phyloP scores from a whole-genome alignment of 192 early-diverging fungal genomes.

The Chytriomyces sp. region DNA sequence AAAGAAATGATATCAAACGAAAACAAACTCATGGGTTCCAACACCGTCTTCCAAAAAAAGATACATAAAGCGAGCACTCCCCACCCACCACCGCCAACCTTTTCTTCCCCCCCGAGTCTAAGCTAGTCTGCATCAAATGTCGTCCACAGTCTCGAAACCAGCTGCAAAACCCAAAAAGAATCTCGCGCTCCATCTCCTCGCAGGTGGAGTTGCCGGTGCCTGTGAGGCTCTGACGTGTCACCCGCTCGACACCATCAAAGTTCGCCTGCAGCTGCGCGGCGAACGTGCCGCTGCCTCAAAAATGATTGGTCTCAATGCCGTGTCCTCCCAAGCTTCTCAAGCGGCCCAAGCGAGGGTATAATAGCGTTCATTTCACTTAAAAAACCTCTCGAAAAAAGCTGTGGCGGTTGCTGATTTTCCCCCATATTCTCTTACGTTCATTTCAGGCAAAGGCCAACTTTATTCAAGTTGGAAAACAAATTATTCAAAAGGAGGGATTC shows the following conservation, averaged over 20 bases:
- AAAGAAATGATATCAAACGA: too few relatives aligned
- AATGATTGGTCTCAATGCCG: slow-evolving; percentile 35
- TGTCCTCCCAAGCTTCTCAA: slow-evolving; percentile 59
- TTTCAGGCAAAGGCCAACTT: slow-evolving; percentile 62
- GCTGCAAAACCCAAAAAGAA: slow-evolving; percentile 56
- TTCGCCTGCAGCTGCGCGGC: slow-evolving; percentile 88
- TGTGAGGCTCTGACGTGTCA: slow-evolving; percentile 89
- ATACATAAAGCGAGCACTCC: too few relatives aligned
- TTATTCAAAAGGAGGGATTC: slow-evolving; percentile 86
- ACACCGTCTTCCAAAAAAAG: too few relatives aligned
- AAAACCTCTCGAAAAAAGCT: too few relatives aligned
- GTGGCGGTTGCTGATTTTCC: too few relatives aligned
- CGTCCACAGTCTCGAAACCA: too few relatives aligned
- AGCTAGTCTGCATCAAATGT: too few relatives aligned
- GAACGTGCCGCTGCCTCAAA: slow-evolving; percentile 36
- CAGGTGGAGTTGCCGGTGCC: slow-evolving; percentile 88
- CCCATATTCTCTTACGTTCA: background rate
- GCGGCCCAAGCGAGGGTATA: slow-evolving; percentile 61
- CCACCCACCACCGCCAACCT: too few relatives aligned
- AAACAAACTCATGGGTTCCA: too few relatives aligned
- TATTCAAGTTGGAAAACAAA: slow-evolving; percentile 82
- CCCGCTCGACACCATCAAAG: slow-evolving; percentile 97
- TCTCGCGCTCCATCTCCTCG: slow-evolving; percentile 78
- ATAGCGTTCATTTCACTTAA: slow-evolving; percentile 36
- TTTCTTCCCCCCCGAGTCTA: too few relatives aligned